phyloP scores from a whole-genome alignment of 768 basidiomycete species.

The Crassisporium funariophilum region DNA sequence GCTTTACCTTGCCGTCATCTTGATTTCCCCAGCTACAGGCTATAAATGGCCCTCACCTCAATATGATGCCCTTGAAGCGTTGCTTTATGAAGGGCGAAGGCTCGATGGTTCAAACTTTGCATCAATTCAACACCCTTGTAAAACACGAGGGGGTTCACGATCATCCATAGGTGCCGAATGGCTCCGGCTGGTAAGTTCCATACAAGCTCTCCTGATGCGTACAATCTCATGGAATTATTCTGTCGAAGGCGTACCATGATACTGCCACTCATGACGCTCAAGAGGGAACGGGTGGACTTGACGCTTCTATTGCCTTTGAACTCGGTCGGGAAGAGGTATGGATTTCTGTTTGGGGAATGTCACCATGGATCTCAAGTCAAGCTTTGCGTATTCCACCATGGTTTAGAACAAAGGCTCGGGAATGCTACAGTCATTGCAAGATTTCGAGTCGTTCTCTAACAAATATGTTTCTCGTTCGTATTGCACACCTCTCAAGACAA shows the following conservation, averaged over 20 bases:
- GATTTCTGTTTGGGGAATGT: constrained; percentile 6
- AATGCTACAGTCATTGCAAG: constrained; percentile 36
- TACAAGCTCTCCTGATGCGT: neutral
- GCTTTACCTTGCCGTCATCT: constrained; percentile 7
- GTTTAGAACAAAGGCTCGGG: constrained; percentile 46
- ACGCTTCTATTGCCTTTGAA: constrained; percentile 29
- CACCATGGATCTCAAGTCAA: no score
- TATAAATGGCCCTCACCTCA: constrained; percentile 19
- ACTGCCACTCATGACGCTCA: constrained; percentile 23
- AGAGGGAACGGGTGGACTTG: constrained; percentile 29
- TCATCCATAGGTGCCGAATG: constrained; percentile 21
- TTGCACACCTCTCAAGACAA: neutral
- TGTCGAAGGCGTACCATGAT: constrained; percentile 22
- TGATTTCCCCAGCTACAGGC: constrained; percentile 10
- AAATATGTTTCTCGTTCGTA: constrained; percentile 44
- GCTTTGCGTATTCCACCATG: no score
- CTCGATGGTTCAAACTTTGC: constrained; percentile 19
- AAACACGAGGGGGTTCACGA: constrained; percentile 12
- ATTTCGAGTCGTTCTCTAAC: constrained; percentile 37
- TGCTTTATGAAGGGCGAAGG: constrained; percentile 19
- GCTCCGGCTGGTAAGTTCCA: constrained; percentile 16
- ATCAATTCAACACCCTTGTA: constrained; percentile 19
- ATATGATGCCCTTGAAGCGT: constrained; percentile 18
- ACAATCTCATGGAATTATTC: no score
- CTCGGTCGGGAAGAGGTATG: constrained; percentile 17